A percentile compares a stretch with the other conserved stretches of the same genome.
Conservation (phyloP, 129 eudicot genomes). For the Chrysanthemum lavandulifolium region DNA sequence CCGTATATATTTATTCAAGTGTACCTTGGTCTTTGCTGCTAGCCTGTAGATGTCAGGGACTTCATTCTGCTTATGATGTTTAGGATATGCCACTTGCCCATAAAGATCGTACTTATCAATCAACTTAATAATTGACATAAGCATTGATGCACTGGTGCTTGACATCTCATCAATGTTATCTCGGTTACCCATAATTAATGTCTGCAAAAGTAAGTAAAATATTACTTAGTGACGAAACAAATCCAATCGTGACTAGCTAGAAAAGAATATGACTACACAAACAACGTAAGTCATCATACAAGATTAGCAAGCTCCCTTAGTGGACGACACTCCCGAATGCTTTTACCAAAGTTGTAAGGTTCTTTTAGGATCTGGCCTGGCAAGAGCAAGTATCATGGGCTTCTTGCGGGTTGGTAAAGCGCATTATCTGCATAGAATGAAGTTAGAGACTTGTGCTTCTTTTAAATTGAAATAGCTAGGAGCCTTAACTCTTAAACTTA, state of each 20-base stretch:
- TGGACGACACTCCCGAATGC: slow-evolving; percentile 99
- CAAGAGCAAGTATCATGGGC: slow-evolving; percentile 99
- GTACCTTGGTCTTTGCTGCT: slow-evolving; percentile 99
- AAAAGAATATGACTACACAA: not conserved
- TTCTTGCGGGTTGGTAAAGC: slow-evolving; percentile 97
- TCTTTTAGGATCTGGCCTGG: slow-evolving; percentile 99
- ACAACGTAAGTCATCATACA: slow-evolving; percentile 35
- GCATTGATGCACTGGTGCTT: slow-evolving; percentile 42
- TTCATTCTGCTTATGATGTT: slow-evolving; percentile 92
- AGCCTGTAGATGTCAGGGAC: slow-evolving; percentile 93
- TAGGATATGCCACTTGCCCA: slow-evolving; percentile 99
- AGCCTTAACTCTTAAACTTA: not conserved
- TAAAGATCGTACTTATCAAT: slow-evolving; percentile 94
- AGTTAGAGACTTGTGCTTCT: slow-evolving; percentile 8
- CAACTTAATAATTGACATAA: slow-evolving; percentile 54
- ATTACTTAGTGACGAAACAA: not conserved
- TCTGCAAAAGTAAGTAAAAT: slow-evolving; percentile 25
- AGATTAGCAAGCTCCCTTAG: slow-evolving; percentile 98
- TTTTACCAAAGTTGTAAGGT: slow-evolving; percentile 88
- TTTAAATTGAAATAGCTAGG: not conserved
- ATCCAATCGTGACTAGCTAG: not conserved
- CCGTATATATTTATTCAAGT: not conserved
- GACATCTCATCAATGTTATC: slow-evolving; percentile 46
- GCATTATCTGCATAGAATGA: slow-evolving; percentile 74
- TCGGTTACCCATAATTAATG: slow-evolving; percentile 43